These are phyloP conservation scores for Populus tomentosa DNA, from an alignment of 441 rosid genomes.

Conservation along the genomic window DNA sequence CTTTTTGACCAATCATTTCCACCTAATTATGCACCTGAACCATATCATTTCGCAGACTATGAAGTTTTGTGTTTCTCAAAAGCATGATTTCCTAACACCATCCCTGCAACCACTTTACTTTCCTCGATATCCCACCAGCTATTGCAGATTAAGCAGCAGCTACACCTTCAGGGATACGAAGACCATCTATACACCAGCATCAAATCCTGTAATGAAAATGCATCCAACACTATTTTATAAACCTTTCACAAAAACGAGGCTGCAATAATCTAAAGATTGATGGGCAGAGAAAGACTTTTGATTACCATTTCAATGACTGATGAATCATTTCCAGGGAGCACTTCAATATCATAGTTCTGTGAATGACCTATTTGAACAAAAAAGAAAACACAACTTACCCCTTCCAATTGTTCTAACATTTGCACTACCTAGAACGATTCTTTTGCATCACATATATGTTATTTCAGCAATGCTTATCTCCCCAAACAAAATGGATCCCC, in stretches of 20 bases:
- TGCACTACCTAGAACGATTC: no score
- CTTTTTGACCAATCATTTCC: constrained; percentile 25
- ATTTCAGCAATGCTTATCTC: neutral
- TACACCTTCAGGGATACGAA: constrained; percentile 69
- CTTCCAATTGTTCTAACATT: no score
- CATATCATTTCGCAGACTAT: neutral
- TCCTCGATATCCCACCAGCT: constrained; percentile 18
- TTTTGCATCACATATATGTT: neutral
- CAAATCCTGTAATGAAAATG: constrained; percentile 37
- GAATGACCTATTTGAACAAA: constrained; percentile 36
- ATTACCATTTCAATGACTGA: constrained; percentile 67
- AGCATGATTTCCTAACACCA: neutral
- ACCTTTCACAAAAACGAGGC: neutral
- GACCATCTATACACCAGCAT: constrained; percentile 74
- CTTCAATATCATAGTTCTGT: constrained; percentile 55
- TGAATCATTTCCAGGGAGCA: constrained; percentile 55
- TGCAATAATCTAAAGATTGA: neutral
- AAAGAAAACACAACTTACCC: constrained; percentile 1
- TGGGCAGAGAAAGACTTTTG: neutral
- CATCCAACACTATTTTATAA: neutral
- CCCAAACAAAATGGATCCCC: neutral
- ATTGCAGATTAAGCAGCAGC: constrained; percentile 74
- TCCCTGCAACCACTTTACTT: neutral
- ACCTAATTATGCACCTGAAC: neutral
- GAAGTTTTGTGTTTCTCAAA: constrained; percentile 13